These are phyloP conservation scores for Hypoxylon sp. DNA, from an alignment of 2,329 filamentous ascomycete species.

Conservation along the genomic window DNA sequence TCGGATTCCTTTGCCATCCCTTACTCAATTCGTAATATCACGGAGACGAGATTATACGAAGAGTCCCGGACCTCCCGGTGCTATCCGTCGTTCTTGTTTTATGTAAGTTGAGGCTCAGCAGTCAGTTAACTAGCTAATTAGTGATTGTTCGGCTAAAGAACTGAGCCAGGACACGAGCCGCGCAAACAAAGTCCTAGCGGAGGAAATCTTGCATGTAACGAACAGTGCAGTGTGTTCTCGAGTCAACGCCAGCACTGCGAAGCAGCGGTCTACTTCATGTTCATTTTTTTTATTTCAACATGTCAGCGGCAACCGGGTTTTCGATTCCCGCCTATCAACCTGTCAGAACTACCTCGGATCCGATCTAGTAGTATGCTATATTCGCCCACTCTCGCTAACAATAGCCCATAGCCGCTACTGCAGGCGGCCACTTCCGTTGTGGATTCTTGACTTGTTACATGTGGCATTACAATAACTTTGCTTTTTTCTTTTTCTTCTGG, in stretches of 20 bases:
- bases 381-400: neutral
- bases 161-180: neutral
- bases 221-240: slow-evolving; percentile 1
- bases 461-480: neutral
- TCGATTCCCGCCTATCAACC: too few relatives aligned
- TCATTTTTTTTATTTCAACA: neutral
- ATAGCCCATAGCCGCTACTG: slow-evolving; percentile 3
- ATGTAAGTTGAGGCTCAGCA: neutral
- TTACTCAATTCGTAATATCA: slow-evolving; percentile 9
- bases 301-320: too few relatives aligned
- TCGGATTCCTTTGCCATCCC: slow-evolving; percentile 13
- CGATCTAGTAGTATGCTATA: too few relatives aligned
- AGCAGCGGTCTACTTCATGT: slow-evolving; percentile 3
- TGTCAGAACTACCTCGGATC: neutral
- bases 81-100: neutral
- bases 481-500: neutral
- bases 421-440: slow-evolving; percentile 13
- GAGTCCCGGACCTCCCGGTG: slow-evolving; percentile 12
- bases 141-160: too few relatives aligned
- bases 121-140: too few relatives aligned
- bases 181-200: too few relatives aligned
- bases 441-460: neutral
- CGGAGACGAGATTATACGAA: slow-evolving; percentile 5
- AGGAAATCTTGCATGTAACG: too few relatives aligned
- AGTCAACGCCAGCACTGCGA: neutral